Evolutionary conservation across 2,329 filamentous ascomycete genomes (phyloP).

Genomic region (Akanthomyces uredinophilus): DNA sequence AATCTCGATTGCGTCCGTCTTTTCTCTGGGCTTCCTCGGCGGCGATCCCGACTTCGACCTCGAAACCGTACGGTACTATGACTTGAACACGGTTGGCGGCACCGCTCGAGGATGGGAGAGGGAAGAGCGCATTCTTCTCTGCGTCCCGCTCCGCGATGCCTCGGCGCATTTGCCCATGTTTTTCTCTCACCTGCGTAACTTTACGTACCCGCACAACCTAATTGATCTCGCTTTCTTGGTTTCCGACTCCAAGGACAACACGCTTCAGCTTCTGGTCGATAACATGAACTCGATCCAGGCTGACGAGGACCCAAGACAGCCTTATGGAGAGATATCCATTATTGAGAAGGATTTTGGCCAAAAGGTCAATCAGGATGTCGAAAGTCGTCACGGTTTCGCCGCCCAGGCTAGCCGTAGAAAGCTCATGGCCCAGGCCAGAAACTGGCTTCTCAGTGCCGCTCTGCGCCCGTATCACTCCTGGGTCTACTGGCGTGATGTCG

Average conservation of each 20-base stretch:
- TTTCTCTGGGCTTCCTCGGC: constrained; percentile 66
- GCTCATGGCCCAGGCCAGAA: constrained; percentile 94
- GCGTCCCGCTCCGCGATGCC: constrained; percentile 89
- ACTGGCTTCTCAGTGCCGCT: constrained; percentile 93
- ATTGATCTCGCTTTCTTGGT: constrained; percentile 96
- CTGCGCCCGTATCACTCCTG: constrained; percentile 93
- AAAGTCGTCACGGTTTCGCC: constrained; percentile 94
- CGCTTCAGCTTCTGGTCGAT: constrained; percentile 67
- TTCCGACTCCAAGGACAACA: constrained; percentile 93
- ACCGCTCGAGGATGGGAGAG: constrained; percentile 92
- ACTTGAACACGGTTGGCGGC: constrained; percentile 85
- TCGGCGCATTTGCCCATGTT: constrained; percentile 93
- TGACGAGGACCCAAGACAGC: constrained; percentile 70
- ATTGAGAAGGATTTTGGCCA: constrained; percentile 99
- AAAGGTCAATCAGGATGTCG: constrained; percentile 94
- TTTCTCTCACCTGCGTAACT: constrained; percentile 93
- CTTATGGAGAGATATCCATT: constrained; percentile 93
- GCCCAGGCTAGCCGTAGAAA: constrained; percentile 91
- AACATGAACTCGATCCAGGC: constrained; percentile 76
- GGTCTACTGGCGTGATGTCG: constrained; percentile 99
- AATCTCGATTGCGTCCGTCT: constrained; percentile 55
- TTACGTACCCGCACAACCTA: constrained; percentile 94
- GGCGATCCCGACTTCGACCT: constrained; percentile 68
- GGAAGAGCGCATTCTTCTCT: constrained; percentile 90
- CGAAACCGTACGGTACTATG: constrained; percentile 95